phyloP scores from a whole-genome alignment of 768 basidiomycete species.

The Thelephora ganbajun region DNA sequence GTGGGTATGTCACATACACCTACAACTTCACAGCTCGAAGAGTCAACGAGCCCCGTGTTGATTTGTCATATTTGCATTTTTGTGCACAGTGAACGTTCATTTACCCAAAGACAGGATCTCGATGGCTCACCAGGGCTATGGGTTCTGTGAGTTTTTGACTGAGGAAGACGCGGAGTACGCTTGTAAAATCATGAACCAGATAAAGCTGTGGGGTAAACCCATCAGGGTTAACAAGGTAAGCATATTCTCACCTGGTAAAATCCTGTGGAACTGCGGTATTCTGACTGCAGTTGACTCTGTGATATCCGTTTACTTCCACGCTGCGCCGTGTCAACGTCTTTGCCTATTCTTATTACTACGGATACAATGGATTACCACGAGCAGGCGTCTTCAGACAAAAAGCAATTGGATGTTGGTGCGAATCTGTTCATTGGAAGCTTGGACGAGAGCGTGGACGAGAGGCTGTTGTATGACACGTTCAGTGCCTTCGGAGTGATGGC shows the following conservation, averaged over 20 bases:
- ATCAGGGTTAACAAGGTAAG: slow-evolving; percentile 96
- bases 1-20: slow-evolving; percentile 41
- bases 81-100: slow-evolving; percentile 77
- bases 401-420: slow-evolving; percentile 94
- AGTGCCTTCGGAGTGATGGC: slow-evolving; percentile 90
- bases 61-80: not conserved
- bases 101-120: slow-evolving; percentile 97
- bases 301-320: not conserved
- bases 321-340: not conserved
- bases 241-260: slow-evolving; percentile 8
- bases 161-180: slow-evolving; percentile 99
- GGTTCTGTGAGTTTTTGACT: slow-evolving; percentile 98
- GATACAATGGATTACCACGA: slow-evolving; percentile 8
- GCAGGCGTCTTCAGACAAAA: slow-evolving; percentile 95
- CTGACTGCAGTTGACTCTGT: slow-evolving; percentile 2
- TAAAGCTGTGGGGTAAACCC: slow-evolving; percentile 97
- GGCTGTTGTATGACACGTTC: slow-evolving; percentile 88
- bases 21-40: not conserved
- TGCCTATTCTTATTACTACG: slow-evolving; percentile 1
- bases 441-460: slow-evolving; percentile 92
- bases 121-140: slow-evolving; percentile 97
- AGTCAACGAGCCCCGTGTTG: not conserved
- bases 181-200: slow-evolving; percentile 99
- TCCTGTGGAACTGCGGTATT: slow-evolving; percentile 1
- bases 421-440: slow-evolving; percentile 94